Evolutionary conservation across 345 rosid genomes (phyloP).

Genomic region (Erysimum cheiranthoides): DNA sequence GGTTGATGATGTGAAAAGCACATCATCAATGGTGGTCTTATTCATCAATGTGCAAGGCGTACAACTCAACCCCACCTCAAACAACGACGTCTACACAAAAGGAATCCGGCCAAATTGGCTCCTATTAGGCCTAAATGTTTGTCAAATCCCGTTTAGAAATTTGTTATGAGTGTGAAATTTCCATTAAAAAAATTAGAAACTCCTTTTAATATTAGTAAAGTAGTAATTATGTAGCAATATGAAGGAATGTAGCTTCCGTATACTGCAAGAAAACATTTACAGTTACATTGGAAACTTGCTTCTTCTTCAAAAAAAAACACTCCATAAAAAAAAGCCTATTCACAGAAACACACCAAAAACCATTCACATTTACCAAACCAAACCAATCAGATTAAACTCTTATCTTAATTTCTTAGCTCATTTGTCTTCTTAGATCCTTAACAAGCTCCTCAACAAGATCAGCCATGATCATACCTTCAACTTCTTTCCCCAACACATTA

Average conservation of each 20-base stretch:
- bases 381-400: conserved; percentile 39
- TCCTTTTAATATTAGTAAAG: conserved; percentile 34
- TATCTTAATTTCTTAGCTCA: not conserved
- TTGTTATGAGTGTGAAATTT: not conserved
- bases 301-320: conserved; percentile 39
- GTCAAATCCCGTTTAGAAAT: no score
- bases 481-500: conserved; percentile 57
- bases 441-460: conserved; percentile 63
- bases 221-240: conserved; percentile 36
- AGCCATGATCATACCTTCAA: conserved; percentile 62
- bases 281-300: conserved; percentile 22
- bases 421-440: conserved; percentile 48
- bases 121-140: no score
- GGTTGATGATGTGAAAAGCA: no score
- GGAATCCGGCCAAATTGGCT: no score
- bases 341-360: conserved; percentile 41
- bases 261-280: conserved; percentile 36
- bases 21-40: no score
- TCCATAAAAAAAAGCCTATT: conserved; percentile 25
- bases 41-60: no score
- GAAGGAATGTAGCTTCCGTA: conserved; percentile 31
- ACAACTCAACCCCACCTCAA: no score
- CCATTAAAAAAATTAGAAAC: conserved; percentile 18
- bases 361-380: conserved; percentile 38
- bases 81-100: no score